Conservation (phyloP, 2,329 filamentous ascomycete genomes). For the Phialemoniopsis sp. region DNA sequence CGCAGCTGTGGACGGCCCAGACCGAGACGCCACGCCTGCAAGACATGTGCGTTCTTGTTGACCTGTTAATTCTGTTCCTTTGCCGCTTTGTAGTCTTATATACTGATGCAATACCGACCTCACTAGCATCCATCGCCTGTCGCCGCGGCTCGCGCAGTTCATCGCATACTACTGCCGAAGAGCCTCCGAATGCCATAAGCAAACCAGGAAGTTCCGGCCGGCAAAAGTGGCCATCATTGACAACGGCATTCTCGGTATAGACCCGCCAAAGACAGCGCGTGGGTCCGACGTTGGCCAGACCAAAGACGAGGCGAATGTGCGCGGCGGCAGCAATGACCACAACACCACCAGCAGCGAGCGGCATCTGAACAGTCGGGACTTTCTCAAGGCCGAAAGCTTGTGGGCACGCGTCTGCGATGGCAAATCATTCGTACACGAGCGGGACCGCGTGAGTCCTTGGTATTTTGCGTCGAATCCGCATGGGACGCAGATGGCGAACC, state of each 20-base stretch:
- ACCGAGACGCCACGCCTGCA: conserved; percentile 1
- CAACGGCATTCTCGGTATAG: conserved; percentile 6
- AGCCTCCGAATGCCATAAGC: no score
- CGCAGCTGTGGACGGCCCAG: conserved; percentile 2
- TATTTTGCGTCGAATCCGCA: conserved; percentile 6
- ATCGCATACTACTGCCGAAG: no score
- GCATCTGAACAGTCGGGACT: no score
- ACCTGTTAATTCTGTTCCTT: no score
- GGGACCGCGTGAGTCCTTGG: conserved; percentile 4
- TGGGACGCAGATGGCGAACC: conserved; percentile 10
- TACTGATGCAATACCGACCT: no score
- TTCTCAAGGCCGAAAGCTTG: no score
- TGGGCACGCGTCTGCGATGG: conserved; percentile 6
- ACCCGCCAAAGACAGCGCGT: neutral
- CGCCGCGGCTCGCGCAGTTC: no score
- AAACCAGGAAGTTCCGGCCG: neutral
- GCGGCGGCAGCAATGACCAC: neutral
- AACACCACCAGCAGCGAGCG: conserved; percentile 1
- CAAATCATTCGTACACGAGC: conserved; percentile 7
- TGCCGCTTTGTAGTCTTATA: no score
- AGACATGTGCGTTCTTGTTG: no score
- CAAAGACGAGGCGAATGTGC: neutral
- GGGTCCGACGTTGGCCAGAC: no score
- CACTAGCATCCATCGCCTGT: no score
- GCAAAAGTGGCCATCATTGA: conserved; percentile 8